These are phyloP conservation scores for Apiospora hydei DNA, from an alignment of 2,329 filamentous ascomycete species.

Conservation along the genomic window DNA sequence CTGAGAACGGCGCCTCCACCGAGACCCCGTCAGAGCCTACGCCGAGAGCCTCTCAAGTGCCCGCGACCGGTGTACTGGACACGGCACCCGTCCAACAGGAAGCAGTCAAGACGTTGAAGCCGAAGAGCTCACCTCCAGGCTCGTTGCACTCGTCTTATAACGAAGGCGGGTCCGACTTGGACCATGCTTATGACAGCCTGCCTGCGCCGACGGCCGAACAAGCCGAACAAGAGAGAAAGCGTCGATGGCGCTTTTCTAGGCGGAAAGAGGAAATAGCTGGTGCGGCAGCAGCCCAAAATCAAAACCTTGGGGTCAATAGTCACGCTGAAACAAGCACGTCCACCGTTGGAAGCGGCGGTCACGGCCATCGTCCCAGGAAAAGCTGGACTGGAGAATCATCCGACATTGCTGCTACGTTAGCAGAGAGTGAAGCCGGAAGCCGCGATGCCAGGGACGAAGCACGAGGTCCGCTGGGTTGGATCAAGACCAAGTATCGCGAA, in stretches of 20 bases:
- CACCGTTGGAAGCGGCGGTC: conserved; percentile 69
- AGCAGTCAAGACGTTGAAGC: conserved; percentile 60
- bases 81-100: conserved; percentile 47
- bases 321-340: conserved; percentile 72
- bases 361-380: conserved; percentile 50
- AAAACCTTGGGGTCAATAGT: conserved; percentile 65
- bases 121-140: conserved; percentile 75
- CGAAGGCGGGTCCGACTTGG: conserved; percentile 80
- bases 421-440: conserved; percentile 48
- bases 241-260: conserved; percentile 76
- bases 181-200: conserved; percentile 69
- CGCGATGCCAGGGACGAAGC: conserved; percentile 55
- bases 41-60: conserved; percentile 54
- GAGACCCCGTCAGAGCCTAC: conserved; percentile 53
- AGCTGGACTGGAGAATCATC: conserved; percentile 60
- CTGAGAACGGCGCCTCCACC: conserved; percentile 35
- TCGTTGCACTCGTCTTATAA: conserved; percentile 82
- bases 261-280: conserved; percentile 63
- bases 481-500: conserved; percentile 66
- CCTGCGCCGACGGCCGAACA: conserved; percentile 42
- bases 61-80: conserved; percentile 50
- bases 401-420: conserved; percentile 50
- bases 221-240: conserved; percentile 73
- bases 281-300: conserved; percentile 51
- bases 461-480: conserved; percentile 63